These are phyloP conservation scores for Gloeopeniophorella convolvens DNA, from an alignment of 768 basidiomycete species.

Conservation along the genomic window DNA sequence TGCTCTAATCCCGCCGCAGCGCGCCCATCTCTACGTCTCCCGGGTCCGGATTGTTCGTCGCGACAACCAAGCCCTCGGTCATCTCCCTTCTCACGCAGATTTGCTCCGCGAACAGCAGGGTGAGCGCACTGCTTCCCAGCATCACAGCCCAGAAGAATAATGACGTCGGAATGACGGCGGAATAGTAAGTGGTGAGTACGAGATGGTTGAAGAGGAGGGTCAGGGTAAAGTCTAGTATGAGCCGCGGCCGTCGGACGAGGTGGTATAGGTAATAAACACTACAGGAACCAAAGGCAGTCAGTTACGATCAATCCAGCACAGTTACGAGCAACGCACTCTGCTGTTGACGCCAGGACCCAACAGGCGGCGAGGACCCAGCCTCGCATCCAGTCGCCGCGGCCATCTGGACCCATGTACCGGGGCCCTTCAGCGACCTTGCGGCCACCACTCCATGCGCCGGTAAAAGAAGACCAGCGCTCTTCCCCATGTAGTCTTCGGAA, in stretches of 20 bases:
- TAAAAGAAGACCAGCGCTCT: slow-evolving; percentile 57
- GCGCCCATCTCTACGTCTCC: slow-evolving; percentile 53
- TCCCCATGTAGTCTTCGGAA: slow-evolving; percentile 58
- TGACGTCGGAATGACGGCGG: slow-evolving; percentile 76
- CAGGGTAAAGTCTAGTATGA: slow-evolving; percentile 90
- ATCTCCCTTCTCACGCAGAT: slow-evolving; percentile 88
- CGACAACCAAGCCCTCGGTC: slow-evolving; percentile 69
- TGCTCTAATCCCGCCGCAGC: slow-evolving; percentile 40
- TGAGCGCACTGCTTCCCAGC: slow-evolving; percentile 59
- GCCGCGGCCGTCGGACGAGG: slow-evolving; percentile 83
- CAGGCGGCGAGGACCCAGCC: slow-evolving; percentile 88
- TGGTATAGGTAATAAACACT: slow-evolving; percentile 80
- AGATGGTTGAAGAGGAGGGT: slow-evolving; percentile 90
- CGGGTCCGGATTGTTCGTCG: slow-evolving; percentile 35
- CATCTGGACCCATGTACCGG: slow-evolving; percentile 53
- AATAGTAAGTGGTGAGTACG: slow-evolving; percentile 90
- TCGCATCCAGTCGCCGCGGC: slow-evolving; percentile 66
- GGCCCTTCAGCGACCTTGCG: slow-evolving; percentile 60
- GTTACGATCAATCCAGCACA: slow-evolving; percentile 7
- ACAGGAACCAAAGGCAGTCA: slow-evolving; percentile 8
- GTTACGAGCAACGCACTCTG: slow-evolving; percentile 60
- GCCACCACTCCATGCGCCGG: slow-evolving; percentile 77
- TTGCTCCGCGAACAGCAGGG: slow-evolving; percentile 82
- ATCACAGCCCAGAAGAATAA: slow-evolving; percentile 90
- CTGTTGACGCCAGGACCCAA: slow-evolving; percentile 77